Percentiles rank a stretch among this genome's conserved stretches.
Conservation (phyloP, 108 stramenopile species). For the Chaetoceros tenuissimus region DNA sequence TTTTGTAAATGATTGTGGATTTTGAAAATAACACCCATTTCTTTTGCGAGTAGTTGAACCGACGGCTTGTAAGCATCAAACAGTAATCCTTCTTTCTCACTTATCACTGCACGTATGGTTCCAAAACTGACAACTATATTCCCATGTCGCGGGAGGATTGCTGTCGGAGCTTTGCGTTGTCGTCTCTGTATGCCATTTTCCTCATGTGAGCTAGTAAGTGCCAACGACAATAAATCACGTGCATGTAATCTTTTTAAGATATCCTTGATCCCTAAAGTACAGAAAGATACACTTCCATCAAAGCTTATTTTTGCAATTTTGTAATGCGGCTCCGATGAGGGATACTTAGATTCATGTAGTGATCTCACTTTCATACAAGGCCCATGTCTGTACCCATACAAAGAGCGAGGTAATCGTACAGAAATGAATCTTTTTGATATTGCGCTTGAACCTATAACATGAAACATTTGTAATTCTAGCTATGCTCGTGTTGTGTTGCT, state of each 20-base stretch:
- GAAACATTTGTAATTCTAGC: too few species aligned
- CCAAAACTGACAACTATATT: slow-evolving; percentile 68
- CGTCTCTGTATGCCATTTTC: slow-evolving; percentile 9
- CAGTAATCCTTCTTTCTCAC: slow-evolving; percentile 38
- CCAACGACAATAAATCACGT: slow-evolving; percentile 69
- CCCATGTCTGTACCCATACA: too few species aligned
- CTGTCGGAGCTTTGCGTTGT: slow-evolving; percentile 38
- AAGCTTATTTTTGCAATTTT: neutral
- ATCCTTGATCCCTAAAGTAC: slow-evolving; percentile 16
- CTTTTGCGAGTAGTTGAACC: slow-evolving; percentile 30
- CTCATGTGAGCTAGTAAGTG: slow-evolving; percentile 39
- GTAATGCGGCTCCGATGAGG: neutral
- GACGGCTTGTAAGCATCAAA: slow-evolving; percentile 70
- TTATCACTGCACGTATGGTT: slow-evolving; percentile 65
- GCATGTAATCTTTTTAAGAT: slow-evolving; percentile 53
- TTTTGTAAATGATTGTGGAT: slow-evolving; percentile 16
- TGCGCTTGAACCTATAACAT: too few species aligned
- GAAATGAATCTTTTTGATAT: too few species aligned
- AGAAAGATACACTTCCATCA: neutral
- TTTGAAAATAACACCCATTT: slow-evolving; percentile 22
- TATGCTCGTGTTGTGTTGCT: too few species aligned
- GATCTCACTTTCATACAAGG: too few species aligned
- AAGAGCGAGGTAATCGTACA: too few species aligned
- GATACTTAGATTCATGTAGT: too few species aligned
- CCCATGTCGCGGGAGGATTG: slow-evolving; percentile 62